Percentiles rank a stretch among this genome's conserved stretches.
phyloP scores from a whole-genome alignment of 1,139 yeast genomes.

The Debaryomyces subglobosus region DNA sequence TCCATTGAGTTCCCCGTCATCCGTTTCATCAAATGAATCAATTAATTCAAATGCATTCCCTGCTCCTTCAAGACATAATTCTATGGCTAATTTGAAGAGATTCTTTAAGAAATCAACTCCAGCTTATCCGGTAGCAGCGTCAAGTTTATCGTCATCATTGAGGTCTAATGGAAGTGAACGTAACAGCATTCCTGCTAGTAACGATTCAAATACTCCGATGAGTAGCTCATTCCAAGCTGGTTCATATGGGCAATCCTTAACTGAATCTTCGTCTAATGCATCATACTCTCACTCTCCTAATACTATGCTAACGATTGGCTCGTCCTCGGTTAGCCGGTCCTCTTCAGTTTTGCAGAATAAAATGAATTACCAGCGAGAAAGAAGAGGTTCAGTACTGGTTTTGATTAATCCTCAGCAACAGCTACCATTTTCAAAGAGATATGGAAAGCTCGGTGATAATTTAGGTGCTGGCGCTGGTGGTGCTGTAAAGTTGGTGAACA shows the following conservation, averaged over 20 bases:
- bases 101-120: slow-evolving; percentile 57
- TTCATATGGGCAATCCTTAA: slow-evolving; percentile 22
- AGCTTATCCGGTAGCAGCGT: slow-evolving; percentile 26
- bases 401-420: slow-evolving; percentile 33
- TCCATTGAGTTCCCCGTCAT: slow-evolving; percentile 41
- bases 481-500: slow-evolving; percentile 72
- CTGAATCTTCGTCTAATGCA: slow-evolving; percentile 36
- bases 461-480: slow-evolving; percentile 98
- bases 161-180: slow-evolving; percentile 30
- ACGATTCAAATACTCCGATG: slow-evolving; percentile 19
- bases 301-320: slow-evolving; percentile 19
- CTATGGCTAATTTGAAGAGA: slow-evolving; percentile 73
- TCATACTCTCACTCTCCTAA: slow-evolving; percentile 39
- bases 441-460: slow-evolving; percentile 81
- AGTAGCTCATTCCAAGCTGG: slow-evolving; percentile 23
- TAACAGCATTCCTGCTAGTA: slow-evolving; percentile 8
- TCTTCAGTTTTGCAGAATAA: slow-evolving; percentile 33
- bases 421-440: slow-evolving; percentile 70
- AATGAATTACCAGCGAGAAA: slow-evolving; percentile 35
- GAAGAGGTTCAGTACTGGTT: slow-evolving; percentile 43
- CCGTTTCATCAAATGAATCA: slow-evolving; percentile 44
- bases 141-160: slow-evolving; percentile 47
- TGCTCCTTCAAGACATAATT: slow-evolving; percentile 55
- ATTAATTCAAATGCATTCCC: slow-evolving; percentile 23
- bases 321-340: slow-evolving; percentile 31